Base-by-base conservation (phyloP, 2,329 filamentous ascomycete species). In the Fusarium udum region DNA sequence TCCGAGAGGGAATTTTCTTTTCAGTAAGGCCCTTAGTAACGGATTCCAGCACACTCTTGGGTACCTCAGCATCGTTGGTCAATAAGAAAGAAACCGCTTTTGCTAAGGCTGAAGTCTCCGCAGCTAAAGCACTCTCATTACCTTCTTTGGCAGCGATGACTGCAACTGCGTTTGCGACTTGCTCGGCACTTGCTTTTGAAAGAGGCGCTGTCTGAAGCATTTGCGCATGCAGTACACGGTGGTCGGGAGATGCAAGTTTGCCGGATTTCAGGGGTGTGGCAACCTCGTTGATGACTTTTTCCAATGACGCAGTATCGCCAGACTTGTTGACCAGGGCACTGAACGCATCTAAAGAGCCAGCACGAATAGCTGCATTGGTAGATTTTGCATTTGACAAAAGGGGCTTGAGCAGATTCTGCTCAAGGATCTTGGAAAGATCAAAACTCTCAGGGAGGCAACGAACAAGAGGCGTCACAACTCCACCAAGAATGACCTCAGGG, bases 351-450 rank as follows among this genome's bases (percentile, higher is more conserved):
- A 95, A 83, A 14, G 93, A 93, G 31, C 94, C 95, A 70, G 89
- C 89, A 63, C 95, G 91, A 70, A 98, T 94, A 6, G 83, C 83
- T 20, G 89, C 85, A 80, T 97, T 98, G 78, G 93, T 95, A 3
- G 96, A 98, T 82, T 97, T 98, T 81, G 95, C 87, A 79, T 95
- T 97, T 45, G 94, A 91, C n/a, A 98, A 83, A 18, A 99, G 85
- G 11, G 95, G 94, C 81, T 97, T 98, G 42, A 97, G 82, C 40
- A 99, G 86, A 69, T 92, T 93, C 32, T 87, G 86, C 59, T 89
- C 87, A 24, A 98, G 86, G 9, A 93, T 84, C 42, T 90, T 88
- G 14, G 95, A 95, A 24, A 98, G 86, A 77, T 99, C 95, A 75
- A 96, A 87, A 11, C 85, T 84, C 34, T 84, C 79, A 3, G 94